Evolutionary conservation across 176 grass and related monocot genomes (phyloP).

Genomic region (Triticum urartu): DNA sequence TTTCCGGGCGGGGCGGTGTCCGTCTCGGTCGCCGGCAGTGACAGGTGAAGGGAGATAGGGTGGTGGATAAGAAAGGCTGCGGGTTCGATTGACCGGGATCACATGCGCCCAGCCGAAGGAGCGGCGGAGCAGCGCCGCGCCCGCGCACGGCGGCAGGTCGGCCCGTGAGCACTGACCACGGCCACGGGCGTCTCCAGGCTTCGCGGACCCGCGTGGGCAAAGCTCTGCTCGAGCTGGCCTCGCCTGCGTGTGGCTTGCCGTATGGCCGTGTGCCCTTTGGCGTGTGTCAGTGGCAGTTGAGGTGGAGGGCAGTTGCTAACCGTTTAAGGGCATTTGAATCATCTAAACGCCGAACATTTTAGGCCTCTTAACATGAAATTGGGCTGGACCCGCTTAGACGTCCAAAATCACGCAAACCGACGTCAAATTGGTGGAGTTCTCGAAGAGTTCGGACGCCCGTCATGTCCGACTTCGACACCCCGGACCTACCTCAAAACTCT

Average conservation of each 20-base stretch:
- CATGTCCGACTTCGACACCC: no score
- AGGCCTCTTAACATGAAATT: no score
- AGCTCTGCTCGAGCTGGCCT: neutral
- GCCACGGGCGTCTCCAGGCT: conserved; percentile 6
- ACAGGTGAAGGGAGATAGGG: neutral
- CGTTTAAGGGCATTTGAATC: no score
- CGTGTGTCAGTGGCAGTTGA: no score
- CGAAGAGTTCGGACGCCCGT: no score
- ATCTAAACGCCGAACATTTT: no score
- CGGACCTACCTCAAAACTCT: no score
- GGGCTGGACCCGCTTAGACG: no score
- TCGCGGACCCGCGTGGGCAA: neutral
- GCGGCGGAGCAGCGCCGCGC: conserved; percentile 8
- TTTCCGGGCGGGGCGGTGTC: neutral
- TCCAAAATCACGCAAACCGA: no score
- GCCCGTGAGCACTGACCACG: neutral
- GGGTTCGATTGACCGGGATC: neutral
- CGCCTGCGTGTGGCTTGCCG: neutral
- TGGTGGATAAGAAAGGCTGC: neutral
- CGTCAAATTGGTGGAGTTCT: no score
- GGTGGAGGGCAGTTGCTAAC: neutral
- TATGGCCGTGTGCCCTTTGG: neutral
- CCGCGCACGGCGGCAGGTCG: neutral
- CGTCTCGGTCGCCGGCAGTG: neutral
- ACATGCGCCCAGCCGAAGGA: neutral